Evolutionary conservation across 257 asterid genomes (phyloP).

Genomic region (Ocimum tenuiflorum): DNA sequence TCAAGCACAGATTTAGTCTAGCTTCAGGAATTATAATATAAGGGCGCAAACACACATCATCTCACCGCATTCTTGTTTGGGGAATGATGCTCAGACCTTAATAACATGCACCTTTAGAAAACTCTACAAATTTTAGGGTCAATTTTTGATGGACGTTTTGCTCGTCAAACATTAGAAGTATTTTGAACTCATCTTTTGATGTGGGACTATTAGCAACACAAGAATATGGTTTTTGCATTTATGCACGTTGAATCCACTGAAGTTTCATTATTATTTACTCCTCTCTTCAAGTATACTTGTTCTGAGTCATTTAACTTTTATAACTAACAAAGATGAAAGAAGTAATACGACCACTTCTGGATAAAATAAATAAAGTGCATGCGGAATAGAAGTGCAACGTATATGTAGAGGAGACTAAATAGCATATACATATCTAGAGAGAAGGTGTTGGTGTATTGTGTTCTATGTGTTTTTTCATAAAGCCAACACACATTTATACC

Average conservation of each 20-base stretch:
- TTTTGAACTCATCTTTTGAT: not conserved
- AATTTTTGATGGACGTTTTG: not conserved
- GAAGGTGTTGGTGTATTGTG: too few relatives aligned
- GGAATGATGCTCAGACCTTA: not conserved
- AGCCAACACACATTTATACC: too few relatives aligned
- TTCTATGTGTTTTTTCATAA: too few relatives aligned
- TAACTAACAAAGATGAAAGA: not conserved
- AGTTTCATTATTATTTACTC: not conserved
- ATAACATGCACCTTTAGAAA: not conserved
- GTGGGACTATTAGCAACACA: not conserved
- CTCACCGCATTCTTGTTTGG: not conserved
- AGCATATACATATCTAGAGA: too few relatives aligned
- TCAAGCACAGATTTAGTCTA: not conserved
- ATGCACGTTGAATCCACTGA: not conserved
- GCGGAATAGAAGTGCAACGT: not conserved
- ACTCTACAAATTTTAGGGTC: not conserved
- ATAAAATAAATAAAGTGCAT: not conserved
- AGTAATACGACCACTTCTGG: not conserved
- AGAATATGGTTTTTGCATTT: not conserved
- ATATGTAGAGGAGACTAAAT: too few relatives aligned
- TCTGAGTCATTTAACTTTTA: slow-evolving; percentile 3
- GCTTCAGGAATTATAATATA: not conserved
- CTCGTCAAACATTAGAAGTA: not conserved
- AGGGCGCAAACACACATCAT: not conserved
- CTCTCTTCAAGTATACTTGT: not conserved